These are phyloP conservation scores for Aspergillus neotritici DNA, from an alignment of 2,329 filamentous ascomycete species.

Conservation along the genomic window DNA sequence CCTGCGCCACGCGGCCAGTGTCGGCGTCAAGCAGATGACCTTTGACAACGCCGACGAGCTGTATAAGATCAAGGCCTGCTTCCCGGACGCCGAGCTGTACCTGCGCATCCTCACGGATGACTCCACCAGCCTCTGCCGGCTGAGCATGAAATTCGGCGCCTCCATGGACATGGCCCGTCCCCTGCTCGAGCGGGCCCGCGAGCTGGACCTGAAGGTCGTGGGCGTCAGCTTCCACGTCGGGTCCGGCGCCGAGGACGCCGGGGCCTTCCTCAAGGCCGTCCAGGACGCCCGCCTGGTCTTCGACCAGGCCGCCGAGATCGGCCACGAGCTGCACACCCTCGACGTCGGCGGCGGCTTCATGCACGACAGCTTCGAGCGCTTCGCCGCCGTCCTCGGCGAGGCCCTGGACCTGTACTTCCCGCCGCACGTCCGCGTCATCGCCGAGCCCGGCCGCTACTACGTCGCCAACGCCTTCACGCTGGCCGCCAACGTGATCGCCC, in stretches of 20 bases:
- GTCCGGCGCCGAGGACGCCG: constrained; percentile 90
- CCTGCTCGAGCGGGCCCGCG: constrained; percentile 72
- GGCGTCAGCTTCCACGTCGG: constrained; percentile 98
- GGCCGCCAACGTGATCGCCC: constrained; percentile 91
- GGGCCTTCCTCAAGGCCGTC: constrained; percentile 84
- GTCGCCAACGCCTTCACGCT: constrained; percentile 90
- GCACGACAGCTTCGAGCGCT: constrained; percentile 83
- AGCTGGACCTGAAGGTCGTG: constrained; percentile 81
- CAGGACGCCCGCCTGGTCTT: constrained; percentile 85
- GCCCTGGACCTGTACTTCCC: constrained; percentile 88
- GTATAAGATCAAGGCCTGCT: constrained; percentile 93
- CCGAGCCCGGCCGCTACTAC: constrained; percentile 94
- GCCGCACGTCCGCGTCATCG: constrained; percentile 75
- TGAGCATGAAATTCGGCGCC: constrained; percentile 97
- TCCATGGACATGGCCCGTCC: constrained; percentile 73
- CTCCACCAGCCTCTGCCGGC: constrained; percentile 83
- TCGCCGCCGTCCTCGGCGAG: constrained; percentile 71
- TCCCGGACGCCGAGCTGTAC: constrained; percentile 81
- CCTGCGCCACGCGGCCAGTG: constrained; percentile 77
- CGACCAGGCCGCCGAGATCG: constrained; percentile 69
- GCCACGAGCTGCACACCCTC: constrained; percentile 76
- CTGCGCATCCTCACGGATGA: constrained; percentile 95
- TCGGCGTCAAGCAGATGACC: constrained; percentile 94
- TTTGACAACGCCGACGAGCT: constrained; percentile 98
- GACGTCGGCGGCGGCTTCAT: constrained; percentile 94